These are phyloP conservation scores for Pisolithus orientalis DNA, from an alignment of 768 basidiomycete genomes.

Conservation along the genomic window DNA sequence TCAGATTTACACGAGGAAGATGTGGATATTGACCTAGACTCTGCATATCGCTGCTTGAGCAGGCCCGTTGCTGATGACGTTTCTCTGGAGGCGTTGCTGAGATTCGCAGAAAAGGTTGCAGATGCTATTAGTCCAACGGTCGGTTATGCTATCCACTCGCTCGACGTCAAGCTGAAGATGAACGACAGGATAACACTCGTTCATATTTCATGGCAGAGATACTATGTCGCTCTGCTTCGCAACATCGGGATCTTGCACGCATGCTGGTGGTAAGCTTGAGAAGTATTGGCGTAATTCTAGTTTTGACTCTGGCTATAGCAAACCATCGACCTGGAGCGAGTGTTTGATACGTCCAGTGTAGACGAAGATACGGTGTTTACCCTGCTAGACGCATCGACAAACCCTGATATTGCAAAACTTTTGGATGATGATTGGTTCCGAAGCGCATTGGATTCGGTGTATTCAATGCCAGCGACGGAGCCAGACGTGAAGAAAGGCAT, in stretches of 20 bases:
- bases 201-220: slow-evolving; percentile 57
- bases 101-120: slow-evolving; percentile 51
- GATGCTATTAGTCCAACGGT: slow-evolving; percentile 56
- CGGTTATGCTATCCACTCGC: neutral
- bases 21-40: slow-evolving; percentile 53
- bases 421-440: slow-evolving; percentile 36
- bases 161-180: slow-evolving; percentile 1
- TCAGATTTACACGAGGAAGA: slow-evolving; percentile 50
- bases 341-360: slow-evolving; percentile 50
- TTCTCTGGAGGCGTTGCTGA: slow-evolving; percentile 40
- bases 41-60: slow-evolving; percentile 45
- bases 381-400: slow-evolving; percentile 60
- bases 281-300: neutral
- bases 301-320: slow-evolving; percentile 35
- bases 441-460: slow-evolving; percentile 45
- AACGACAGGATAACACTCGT: slow-evolving; percentile 43
- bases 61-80: slow-evolving; percentile 57
- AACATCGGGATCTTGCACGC: slow-evolving; percentile 43
- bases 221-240: slow-evolving; percentile 59
- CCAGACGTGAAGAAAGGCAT: slow-evolving; percentile 40
- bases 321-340: slow-evolving; percentile 44
- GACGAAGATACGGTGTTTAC: slow-evolving; percentile 50
- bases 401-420: slow-evolving; percentile 54
- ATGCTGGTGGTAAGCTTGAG: slow-evolving; percentile 37
- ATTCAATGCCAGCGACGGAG: slow-evolving; percentile 27